Conservation (phyloP, 352 stramenopile species). For the Globisporangium acanthophoron region DNA sequence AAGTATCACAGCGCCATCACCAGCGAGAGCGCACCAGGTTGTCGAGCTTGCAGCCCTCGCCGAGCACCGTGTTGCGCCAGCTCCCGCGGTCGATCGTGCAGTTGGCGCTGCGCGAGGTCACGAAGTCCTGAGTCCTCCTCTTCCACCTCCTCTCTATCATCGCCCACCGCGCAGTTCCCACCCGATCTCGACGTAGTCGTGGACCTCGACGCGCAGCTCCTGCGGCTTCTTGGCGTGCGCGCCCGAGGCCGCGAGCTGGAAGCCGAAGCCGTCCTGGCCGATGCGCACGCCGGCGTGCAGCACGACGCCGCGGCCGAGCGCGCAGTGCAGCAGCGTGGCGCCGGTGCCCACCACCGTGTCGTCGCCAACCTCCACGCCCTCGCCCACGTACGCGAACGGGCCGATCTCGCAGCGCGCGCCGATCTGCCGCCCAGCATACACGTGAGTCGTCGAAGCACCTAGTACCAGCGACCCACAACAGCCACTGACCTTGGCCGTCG, state of each 20-base stretch:
- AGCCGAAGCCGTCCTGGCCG: conserved; percentile 83
- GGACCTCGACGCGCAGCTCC: conserved; percentile 66
- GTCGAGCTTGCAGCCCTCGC: conserved; percentile 73
- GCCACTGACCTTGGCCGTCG: conserved; percentile 31
- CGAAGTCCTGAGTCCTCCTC: no score
- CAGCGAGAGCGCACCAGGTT: conserved; percentile 43
- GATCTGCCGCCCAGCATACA: conserved; percentile 25
- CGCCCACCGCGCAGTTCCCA: conserved; percentile 8
- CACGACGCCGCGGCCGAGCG: conserved; percentile 53
- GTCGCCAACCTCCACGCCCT: conserved; percentile 54
- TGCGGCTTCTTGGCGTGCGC: conserved; percentile 81
- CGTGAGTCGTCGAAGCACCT: not conserved
- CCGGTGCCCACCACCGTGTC: conserved; percentile 39
- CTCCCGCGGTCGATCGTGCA: conserved; percentile 78
- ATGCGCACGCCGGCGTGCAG: conserved; percentile 69
- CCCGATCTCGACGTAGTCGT: conserved; percentile 84
- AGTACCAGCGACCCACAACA: not conserved
- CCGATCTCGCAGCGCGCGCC: conserved; percentile 51
- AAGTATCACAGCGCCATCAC: not conserved
- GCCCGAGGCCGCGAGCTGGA: conserved; percentile 48
- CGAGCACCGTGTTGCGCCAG: conserved; percentile 78
- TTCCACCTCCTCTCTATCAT: no score
- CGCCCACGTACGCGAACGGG: conserved; percentile 44
- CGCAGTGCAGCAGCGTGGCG: conserved; percentile 66
- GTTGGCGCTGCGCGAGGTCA: conserved; percentile 40